Conservation (phyloP, 2,329 filamentous ascomycete species). For the Arthrobotrys entomopaga region DNA sequence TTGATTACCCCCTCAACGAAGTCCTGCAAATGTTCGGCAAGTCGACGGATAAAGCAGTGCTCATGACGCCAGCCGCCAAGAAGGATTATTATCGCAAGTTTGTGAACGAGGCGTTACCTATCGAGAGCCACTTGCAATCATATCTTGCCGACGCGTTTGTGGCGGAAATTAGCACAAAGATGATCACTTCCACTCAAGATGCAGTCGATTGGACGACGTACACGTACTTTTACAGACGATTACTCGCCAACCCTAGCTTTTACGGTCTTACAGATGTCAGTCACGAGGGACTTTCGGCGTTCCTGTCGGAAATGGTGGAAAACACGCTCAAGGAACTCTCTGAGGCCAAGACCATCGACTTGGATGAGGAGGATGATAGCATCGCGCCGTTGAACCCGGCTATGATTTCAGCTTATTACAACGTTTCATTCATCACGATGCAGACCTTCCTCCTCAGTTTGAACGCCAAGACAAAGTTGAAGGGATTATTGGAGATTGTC, state of each 20-base stretch:
- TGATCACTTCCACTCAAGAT: conserved; percentile 93
- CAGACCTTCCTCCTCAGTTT: conserved; percentile 96
- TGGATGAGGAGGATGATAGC: conserved; percentile 91
- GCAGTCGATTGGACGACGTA: conserved; percentile 99
- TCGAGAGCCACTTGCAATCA: conserved; percentile 91
- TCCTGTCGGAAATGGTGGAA: conserved; percentile 94
- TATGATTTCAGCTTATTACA: conserved; percentile 99
- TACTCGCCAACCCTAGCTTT: conserved; percentile 95
- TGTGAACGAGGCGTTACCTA: conserved; percentile 90
- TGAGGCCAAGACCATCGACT: conserved; percentile 93
- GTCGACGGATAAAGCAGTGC: conserved; percentile 86
- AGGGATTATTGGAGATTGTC: conserved; percentile 95
- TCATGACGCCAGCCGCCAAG: conserved; percentile 95
- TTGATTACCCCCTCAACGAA: conserved; percentile 94
- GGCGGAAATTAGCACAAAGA: conserved; percentile 94
- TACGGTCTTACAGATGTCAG: conserved; percentile 89
- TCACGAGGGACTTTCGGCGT: conserved; percentile 91
- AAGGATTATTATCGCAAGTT: conserved; percentile 99
- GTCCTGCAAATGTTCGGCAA: conserved; percentile 98
- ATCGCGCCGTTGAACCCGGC: conserved; percentile 91
- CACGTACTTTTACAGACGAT: conserved; percentile 95
- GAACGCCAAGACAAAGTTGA: conserved; percentile 87
- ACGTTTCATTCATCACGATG: conserved; percentile 99
- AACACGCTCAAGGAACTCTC: conserved; percentile 87
- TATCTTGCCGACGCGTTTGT: conserved; percentile 97